Conservation (phyloP, 192 early-diverging fungal species). For the Gryganskiella cystojenkinii region DNA sequence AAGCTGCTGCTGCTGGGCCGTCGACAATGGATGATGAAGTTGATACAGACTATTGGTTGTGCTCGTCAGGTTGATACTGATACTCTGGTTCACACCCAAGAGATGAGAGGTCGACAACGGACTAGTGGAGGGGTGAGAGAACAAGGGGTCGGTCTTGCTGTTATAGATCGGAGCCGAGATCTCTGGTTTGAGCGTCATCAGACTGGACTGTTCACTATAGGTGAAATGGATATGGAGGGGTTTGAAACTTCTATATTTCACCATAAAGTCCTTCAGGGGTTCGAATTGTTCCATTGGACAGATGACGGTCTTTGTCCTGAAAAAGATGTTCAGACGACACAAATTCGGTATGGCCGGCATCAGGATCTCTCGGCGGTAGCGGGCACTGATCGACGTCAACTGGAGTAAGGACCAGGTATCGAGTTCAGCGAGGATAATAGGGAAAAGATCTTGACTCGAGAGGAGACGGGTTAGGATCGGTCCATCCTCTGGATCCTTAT, state of each 20-base stretch:
- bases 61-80: slow-evolving; percentile 38
- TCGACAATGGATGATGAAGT: slow-evolving; percentile 25
- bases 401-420: slow-evolving; percentile 32
- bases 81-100: slow-evolving; percentile 42
- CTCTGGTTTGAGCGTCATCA: slow-evolving; percentile 39
- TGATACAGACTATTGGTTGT: slow-evolving; percentile 34
- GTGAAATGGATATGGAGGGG: slow-evolving; percentile 46
- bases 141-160: slow-evolving; percentile 17
- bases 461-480: slow-evolving; percentile 31
- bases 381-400: slow-evolving; percentile 15
- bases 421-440: slow-evolving; percentile 26
- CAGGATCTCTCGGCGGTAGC: slow-evolving; percentile 36
- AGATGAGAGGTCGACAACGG: slow-evolving; percentile 29
- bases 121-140: slow-evolving; percentile 30
- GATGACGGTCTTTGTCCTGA: slow-evolving; percentile 28
- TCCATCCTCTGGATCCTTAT: slow-evolving; percentile 11
- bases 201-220: slow-evolving; percentile 34
- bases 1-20: slow-evolving; percentile 12
- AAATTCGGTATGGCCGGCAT: slow-evolving; percentile 32
- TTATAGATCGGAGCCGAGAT: slow-evolving; percentile 40
- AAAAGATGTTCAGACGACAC: slow-evolving; percentile 27
- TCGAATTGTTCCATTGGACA: slow-evolving; percentile 50
- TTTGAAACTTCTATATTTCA: slow-evolving; percentile 44
- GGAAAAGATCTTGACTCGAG: slow-evolving; percentile 24
- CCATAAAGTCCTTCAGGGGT: slow-evolving; percentile 48